Evolutionary conservation across 306 rosid genomes (phyloP), one percentile per base, ranked within the genome.

Genomic region (Casuarina equisetifolia): DNA sequence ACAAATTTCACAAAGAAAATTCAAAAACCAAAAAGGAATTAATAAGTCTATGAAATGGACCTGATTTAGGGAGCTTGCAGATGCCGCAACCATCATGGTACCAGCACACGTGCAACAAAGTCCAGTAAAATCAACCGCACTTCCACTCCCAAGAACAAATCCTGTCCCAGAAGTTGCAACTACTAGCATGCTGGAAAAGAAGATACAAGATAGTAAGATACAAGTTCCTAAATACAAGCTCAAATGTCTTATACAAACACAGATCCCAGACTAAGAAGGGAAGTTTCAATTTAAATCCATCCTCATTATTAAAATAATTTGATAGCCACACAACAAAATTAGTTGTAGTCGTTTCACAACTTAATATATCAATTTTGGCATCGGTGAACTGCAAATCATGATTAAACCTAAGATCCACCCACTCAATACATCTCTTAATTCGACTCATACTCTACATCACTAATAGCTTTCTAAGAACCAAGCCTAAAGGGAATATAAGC

Each of bases 71-170:
- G 98, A 83, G 77, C 80, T 95, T 51, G 97, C 98, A 73, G 97
- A 92, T 67, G 97, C 97, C 52, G 98, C 96, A 86, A 95, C 97
- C 98, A 92, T 89, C 98, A 95, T 95, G 67, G 98, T 95, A 58
- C 98, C 98, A 46, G 90, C 75, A 76, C 98, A 95, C 77, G 98
- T 95, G 81, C 84, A 89, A 67, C 93, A 91, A 80, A 95, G 96
- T 19, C 88, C 87, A 0, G 89, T 25, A 13, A 91, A 70, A 79
- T 95, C 93, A 53, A 95, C 35, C 32, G 87, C 87, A 83, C 80
- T 81, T 55, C 88, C 83, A 74, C 98, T 95, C 64, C 97, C 98
- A 25, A 95, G 88, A 72, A 95, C 91, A 85, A 87, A 95, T 51
- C 98, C 97, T 73, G 97, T 92, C 75, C 98, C 97, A 59, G 98